Percentiles rank a stretch among this genome's conserved stretches.
Conservation (phyloP, 164 flowering plant species). For the Protea cynaroides region DNA sequence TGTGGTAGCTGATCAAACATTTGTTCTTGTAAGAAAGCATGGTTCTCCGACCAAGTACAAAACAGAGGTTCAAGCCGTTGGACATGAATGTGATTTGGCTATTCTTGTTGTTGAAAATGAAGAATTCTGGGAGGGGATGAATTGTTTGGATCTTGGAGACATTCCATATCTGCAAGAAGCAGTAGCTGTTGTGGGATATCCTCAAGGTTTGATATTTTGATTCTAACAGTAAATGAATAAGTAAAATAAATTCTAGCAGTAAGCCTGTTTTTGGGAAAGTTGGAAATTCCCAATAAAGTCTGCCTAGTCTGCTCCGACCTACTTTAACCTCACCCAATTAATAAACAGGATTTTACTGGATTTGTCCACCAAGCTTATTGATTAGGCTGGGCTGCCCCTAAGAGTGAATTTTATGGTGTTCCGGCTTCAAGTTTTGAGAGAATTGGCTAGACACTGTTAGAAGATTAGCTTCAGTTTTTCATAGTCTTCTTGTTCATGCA, state of each 20-base stretch:
- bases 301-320: too few species aligned
- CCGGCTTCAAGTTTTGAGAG: too few species aligned
- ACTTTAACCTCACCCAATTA: too few species aligned
- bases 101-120: slow-evolving; percentile 66
- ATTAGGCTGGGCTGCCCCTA: too few species aligned
- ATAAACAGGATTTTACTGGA: too few species aligned
- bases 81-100: slow-evolving; percentile 96
- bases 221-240: not conserved
- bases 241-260: not conserved
- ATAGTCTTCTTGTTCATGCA: too few species aligned
- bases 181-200: slow-evolving; percentile 97
- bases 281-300: too few species aligned
- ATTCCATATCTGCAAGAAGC: slow-evolving; percentile 85
- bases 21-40: slow-evolving; percentile 88
- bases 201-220: slow-evolving; percentile 52
- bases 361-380: too few species aligned
- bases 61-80: slow-evolving; percentile 76
- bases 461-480: too few species aligned
- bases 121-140: slow-evolving; percentile 87
- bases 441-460: too few species aligned
- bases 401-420: too few species aligned
- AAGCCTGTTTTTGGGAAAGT: too few species aligned
- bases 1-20: slow-evolving; percentile 89
- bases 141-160: slow-evolving; percentile 71
- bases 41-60: slow-evolving; percentile 87